Evolutionary conservation across 257 asterid genomes (phyloP), one percentile per base, ranked within the genome.

Genomic region (Prunella vulgaris): DNA sequence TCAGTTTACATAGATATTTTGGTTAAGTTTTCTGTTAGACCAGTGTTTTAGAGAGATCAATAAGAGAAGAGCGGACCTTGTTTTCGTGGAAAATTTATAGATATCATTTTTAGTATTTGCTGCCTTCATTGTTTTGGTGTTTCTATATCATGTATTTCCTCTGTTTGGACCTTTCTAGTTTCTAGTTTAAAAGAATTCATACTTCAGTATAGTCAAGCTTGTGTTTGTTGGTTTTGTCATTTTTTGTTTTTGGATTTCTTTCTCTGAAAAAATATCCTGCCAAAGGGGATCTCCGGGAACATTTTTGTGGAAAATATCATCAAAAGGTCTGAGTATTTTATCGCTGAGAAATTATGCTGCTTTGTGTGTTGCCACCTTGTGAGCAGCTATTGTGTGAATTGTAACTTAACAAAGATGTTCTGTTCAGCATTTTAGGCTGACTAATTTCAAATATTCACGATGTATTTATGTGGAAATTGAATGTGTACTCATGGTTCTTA

Each of bases 391-490:
- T 28, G 5, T 28, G 22, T 51, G 8, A 18, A 28, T 10, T 30
- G 0, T 14, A 6, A 10, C 12, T 51, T 35, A 52, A 30, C 5
- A n/a, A 17, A 65, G 46, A 25, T 48, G 15, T 22, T 9, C n/a
- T 51, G 27, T 70, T 46, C 37, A 58, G 49, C 51, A 59, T 18
- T 60, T 12, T 46, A 7, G 54, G 64, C 40, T 70, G 18, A n/a
- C 60, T 25, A 17, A 22, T 14, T 12, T 61, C n/a, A 72, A 61
- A 72, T 72, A 63, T 44, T 38, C 38, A 72, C 24, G 24, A 10
- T 72, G 17, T 63, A 33, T 20, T 71, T 44, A 44, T 25, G 59
- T 60, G 54, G 37, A 21, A 68, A 53, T 9, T 62, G 12, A n/a
- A n/a, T n/a, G n/a, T n/a, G n/a, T 24, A 21, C 24, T 4, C 40